Percentiles rank a stretch among this genome's conserved stretches.
Evolutionary conservation across 2,329 filamentous ascomycete species (phyloP).

Genomic region (Colletotrichum incanum): DNA sequence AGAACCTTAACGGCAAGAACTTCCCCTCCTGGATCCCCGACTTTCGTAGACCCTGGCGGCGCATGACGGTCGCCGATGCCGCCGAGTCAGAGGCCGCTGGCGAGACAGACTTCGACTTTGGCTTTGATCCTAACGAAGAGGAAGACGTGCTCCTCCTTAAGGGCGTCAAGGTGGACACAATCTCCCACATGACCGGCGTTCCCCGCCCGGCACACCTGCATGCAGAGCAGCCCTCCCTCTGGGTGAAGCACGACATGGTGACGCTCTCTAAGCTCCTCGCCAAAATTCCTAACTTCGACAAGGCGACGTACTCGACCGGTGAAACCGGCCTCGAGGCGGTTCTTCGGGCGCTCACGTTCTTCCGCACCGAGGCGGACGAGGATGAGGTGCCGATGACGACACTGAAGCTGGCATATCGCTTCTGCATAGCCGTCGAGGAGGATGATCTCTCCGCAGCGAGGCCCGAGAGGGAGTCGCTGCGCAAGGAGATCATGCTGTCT

Average conservation of each 20-base stretch:
- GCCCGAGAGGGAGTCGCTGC: constrained; percentile 30
- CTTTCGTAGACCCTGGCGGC: constrained; percentile 39
- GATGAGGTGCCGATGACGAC: constrained; percentile 28
- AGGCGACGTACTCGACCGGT: constrained; percentile 22
- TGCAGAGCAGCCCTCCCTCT: constrained; percentile 32
- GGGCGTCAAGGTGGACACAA: constrained; percentile 35
- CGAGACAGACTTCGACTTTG: constrained; percentile 41
- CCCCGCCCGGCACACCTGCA: constrained; percentile 38
- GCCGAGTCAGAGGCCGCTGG: constrained; percentile 40
- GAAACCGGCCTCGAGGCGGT: constrained; percentile 29
- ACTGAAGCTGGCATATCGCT: constrained; percentile 39
- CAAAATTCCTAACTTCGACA: constrained; percentile 22
- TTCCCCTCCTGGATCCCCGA: constrained; percentile 42
- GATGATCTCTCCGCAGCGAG: constrained; percentile 36
- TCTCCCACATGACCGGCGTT: constrained; percentile 32
- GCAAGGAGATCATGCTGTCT: constrained; percentile 29
- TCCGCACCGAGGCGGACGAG: constrained; percentile 29
- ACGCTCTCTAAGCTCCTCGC: constrained; percentile 22
- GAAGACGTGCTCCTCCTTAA: constrained; percentile 38
- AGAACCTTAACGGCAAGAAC: constrained; percentile 28
- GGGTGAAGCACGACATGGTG: constrained; percentile 34
- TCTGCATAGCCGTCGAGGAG: constrained; percentile 36
- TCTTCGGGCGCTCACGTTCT: constrained; percentile 36
- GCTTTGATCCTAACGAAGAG: constrained; percentile 32
- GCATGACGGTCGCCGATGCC: constrained; percentile 41